These are phyloP conservation scores for Fusarium caatingaense DNA, from an alignment of 2,329 filamentous ascomycete species.

Conservation along the genomic window DNA sequence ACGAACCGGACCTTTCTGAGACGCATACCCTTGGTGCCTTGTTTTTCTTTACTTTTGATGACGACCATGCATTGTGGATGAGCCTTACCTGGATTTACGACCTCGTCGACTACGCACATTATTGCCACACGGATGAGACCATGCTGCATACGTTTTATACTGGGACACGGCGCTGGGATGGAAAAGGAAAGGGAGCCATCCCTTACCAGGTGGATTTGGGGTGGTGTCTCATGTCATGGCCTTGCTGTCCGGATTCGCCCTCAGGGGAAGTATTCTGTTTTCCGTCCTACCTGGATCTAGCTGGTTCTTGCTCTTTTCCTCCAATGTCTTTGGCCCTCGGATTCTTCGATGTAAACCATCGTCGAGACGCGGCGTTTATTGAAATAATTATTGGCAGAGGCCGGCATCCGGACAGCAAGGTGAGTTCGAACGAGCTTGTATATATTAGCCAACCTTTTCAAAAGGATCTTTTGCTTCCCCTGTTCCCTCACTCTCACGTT, in stretches of 20 bases:
- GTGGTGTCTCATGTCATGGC: conserved; percentile 42
- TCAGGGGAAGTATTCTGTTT: conserved; percentile 47
- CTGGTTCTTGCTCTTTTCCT: conserved; percentile 43
- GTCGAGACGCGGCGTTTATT: conserved; percentile 41
- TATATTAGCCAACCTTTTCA: conserved; percentile 61
- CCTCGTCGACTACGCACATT: conserved; percentile 42
- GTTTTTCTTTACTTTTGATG: conserved; percentile 40
- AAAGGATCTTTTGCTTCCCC: conserved; percentile 48
- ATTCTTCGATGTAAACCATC: conserved; percentile 43
- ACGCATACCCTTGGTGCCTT: conserved; percentile 39
- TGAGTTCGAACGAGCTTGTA: conserved; percentile 63
- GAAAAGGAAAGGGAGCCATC: conserved; percentile 45
- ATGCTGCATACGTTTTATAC: conserved; percentile 51
- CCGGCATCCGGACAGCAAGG: conserved; percentile 64
- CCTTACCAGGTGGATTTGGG: conserved; percentile 40
- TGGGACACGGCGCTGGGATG: conserved; percentile 48
- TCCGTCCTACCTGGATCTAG: conserved; percentile 48
- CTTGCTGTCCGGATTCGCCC: conserved; percentile 53
- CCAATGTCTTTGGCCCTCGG: conserved; percentile 41
- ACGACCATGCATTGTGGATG: conserved; percentile 47
- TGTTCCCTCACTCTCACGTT: conserved; percentile 10
- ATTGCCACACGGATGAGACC: conserved; percentile 49
- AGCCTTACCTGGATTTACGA: conserved; percentile 44
- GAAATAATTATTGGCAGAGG: conserved; percentile 49
- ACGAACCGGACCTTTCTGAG: conserved; percentile 36